Base-by-base conservation (phyloP, 441 rosid genomes). In the Croton setiger region DNA sequence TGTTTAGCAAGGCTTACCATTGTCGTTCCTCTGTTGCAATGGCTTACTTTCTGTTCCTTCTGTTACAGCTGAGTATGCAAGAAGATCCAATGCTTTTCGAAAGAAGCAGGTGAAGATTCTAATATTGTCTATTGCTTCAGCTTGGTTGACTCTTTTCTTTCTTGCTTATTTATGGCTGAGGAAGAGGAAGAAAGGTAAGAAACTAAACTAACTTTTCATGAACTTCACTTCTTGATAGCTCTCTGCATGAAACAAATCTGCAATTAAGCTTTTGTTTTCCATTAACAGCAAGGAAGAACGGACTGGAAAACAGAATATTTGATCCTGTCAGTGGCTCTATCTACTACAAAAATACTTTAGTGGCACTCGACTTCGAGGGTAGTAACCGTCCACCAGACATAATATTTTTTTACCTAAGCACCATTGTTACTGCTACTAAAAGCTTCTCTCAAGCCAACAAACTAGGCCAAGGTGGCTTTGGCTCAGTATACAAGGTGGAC, bases 381-480 rank as follows among this genome's bases (percentile, higher is more conserved):
- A 18, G 47, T 36, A 66, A 49, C 8, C 39, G 11, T 35, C 60
- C 60, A 10, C 18, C 18, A 37, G 60, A 56, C n/a, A 15, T 70
- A 45, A 3, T 36, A 45, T 44, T 63, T 18, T 68, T 68, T 1
- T 18, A 71, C 36, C 68, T 72, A 1, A 20, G 23, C 7, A 63
- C 43, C 15, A 44, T 74, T 36, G 8, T 27, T 18, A 67, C 54
- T 3, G 78, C 81, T 9, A 74, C 78, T 0, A 17, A 70, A 10
- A 49, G 53, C 0, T 74, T 73, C 31, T 70, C 75, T 43, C 17
- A 36, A 45, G 64, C 41, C 4, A 79, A 65, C 44, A 72, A 63
- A 37, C 64, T 79, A 0, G 80, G 83, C 45, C 64, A 57, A 11
- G 84, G 84, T 11, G 84, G 84, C 4, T 78, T 81, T 23, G 80